phyloP scores from a whole-genome alignment of 768 basidiomycete genomes.

The Dendrothele bispora region DNA sequence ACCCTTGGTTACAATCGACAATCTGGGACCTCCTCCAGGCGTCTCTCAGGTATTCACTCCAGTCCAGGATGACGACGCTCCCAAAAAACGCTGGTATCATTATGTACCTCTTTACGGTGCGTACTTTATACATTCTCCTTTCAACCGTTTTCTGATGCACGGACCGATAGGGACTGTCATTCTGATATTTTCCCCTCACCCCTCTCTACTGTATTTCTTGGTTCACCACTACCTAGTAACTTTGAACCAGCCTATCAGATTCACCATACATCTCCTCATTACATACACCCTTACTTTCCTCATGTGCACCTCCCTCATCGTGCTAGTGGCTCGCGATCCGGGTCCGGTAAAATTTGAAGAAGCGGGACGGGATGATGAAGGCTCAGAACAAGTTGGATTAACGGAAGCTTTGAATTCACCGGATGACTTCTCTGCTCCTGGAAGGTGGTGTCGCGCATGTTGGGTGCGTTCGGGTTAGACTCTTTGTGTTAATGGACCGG shows the following conservation, averaged over 20 bases:
- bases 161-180: constrained; percentile 41
- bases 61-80: constrained; percentile 26
- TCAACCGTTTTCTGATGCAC: constrained; percentile 19
- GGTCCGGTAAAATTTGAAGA: constrained; percentile 51
- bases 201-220: constrained; percentile 68
- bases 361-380: constrained; percentile 29
- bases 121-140: constrained; percentile 16
- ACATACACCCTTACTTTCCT: constrained; percentile 69
- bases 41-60: constrained; percentile 3
- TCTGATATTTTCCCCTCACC: constrained; percentile 71
- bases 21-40: not conserved
- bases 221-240: constrained; percentile 65
- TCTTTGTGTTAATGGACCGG: too few relatives aligned
- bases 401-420: constrained; percentile 60
- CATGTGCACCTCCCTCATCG: constrained; percentile 70
- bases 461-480: constrained; percentile 46
- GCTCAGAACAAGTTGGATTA: constrained; percentile 49
- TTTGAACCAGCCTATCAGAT: constrained; percentile 44
- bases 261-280: constrained; percentile 53
- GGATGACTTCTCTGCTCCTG: constrained; percentile 51
- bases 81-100: constrained; percentile 52
- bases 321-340: constrained; percentile 73
- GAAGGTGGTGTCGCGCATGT: constrained; percentile 78
- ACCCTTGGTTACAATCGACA: constrained; percentile 5
- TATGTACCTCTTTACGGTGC: constrained; percentile 58